Base-by-base conservation (phyloP, 2,329 filamentous ascomycete species). In the Fusarium paranaense region DNA sequence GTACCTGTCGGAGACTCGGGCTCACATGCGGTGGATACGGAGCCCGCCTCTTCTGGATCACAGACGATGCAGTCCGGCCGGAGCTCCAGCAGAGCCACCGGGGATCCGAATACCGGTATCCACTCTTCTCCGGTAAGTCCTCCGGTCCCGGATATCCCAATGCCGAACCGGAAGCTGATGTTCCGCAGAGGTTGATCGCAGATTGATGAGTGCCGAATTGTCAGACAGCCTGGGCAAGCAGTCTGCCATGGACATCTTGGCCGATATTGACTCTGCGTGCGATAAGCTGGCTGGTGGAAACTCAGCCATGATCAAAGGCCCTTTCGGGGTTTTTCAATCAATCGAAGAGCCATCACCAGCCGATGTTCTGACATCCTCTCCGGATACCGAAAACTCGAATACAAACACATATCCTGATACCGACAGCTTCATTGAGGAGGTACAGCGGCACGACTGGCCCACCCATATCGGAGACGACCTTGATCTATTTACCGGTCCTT, bases 1-100 rank as follows among this genome's bases (percentile, higher is more conserved):
- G 76, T 3, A 81, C 80, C 42, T 87, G 85, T 66, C 68, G 69
- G 27, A 77, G 80, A 16, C 75, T 82, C 18, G 81, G 81, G 1
- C 64, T 85, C 1, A 27, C 58, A 0, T 86, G 85, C 62, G 81
- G 80, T 27, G 84, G 84, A 0, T 86, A 86, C 63, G 81, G 82
- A 35, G 83, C 82, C 9, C 77, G 75, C 8, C 67, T 82, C 9
- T 76, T 80, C 18, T 82, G 81, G 81, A 72, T 81, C 25, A 72
- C 70, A 22, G 77, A 80, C 25, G 68, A 78, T 76, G 69, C 58
- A 27, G 47, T 72, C 11, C 40, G 64, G 9, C 69, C 74, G 50
- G 72, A 75, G 62, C 47, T 72, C 62, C 71, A 75, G 58, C 76
- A 77, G 67, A 71, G 69, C 14, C 76, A 79, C 61, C 71, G 78